These are phyloP conservation scores for Bassia scoparia DNA, from an alignment of 148 eudicot species.

Conservation along the genomic window DNA sequence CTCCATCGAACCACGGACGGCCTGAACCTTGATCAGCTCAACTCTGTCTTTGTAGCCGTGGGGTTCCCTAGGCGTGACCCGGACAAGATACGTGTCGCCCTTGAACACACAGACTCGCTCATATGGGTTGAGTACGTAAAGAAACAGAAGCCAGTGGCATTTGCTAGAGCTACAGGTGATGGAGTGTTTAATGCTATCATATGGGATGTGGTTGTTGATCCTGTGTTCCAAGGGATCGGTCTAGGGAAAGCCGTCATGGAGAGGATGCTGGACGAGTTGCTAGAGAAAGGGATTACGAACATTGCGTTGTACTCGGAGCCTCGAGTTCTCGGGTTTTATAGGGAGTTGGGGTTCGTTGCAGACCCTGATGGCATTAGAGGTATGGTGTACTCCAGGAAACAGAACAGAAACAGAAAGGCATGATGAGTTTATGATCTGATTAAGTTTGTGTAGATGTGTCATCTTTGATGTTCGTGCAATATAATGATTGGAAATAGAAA, in stretches of 20 bases:
- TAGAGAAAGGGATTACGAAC: constrained; percentile 61
- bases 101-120: constrained; percentile 61
- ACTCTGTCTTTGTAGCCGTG: constrained; percentile 77
- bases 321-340: constrained; percentile 83
- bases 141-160: constrained; percentile 71
- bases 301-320: constrained; percentile 93
- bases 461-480: background rate
- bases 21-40: constrained; percentile 79
- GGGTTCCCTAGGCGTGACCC: constrained; percentile 90
- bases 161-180: constrained; percentile 91
- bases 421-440: background rate
- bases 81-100: constrained; percentile 61
- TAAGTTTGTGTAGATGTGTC: too few relatives aligned
- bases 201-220: constrained; percentile 98
- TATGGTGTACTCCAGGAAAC: constrained; percentile 78
- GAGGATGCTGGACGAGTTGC: constrained; percentile 54
- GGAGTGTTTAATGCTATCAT: constrained; percentile 91
- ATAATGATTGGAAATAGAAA: background rate
- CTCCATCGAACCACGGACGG: constrained; percentile 45
- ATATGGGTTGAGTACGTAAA: constrained; percentile 69
- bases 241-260: constrained; percentile 91
- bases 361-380: constrained; percentile 93
- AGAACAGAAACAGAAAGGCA: constrained; percentile 30
- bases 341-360: constrained; percentile 78
- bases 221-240: constrained; percentile 79